Conservation (phyloP, 768 basidiomycete genomes). For the Omphalotus guepiniiformis region DNA sequence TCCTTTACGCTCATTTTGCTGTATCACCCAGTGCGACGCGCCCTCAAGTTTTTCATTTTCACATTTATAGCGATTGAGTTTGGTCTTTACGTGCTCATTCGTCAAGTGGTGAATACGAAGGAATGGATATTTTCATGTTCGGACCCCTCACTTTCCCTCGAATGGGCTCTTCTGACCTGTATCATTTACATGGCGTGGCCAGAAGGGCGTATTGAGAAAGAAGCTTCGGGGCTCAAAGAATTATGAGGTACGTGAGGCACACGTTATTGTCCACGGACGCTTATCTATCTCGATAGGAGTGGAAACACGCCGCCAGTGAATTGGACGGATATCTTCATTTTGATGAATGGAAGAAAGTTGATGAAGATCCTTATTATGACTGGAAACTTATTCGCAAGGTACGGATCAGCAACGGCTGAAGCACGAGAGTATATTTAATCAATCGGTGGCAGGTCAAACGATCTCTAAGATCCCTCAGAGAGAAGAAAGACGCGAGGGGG, state of each 20-base stretch:
- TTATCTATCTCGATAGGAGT: conserved; percentile 53
- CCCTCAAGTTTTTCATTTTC: conserved; percentile 72
- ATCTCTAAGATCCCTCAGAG: conserved; percentile 67
- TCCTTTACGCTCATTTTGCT: neutral
- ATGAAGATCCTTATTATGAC: conserved; percentile 90
- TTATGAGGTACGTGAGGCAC: conserved; percentile 53
- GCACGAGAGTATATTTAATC: neutral
- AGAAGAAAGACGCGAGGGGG: conserved; percentile 77
- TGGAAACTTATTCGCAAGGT: conserved; percentile 83
- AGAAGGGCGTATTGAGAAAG: conserved; percentile 73
- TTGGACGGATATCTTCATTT: conserved; percentile 84
- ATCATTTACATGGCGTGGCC: conserved; percentile 68
- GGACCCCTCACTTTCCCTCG: conserved; percentile 15
- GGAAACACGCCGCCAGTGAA: conserved; percentile 76
- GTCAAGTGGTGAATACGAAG: conserved; percentile 92
- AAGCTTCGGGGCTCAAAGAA: conserved; percentile 68
- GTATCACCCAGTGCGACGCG: neutral
- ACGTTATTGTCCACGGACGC: neutral
- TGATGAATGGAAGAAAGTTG: conserved; percentile 83
- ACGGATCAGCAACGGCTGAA: neutral
- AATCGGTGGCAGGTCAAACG: conserved; percentile 53
- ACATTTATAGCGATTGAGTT: conserved; percentile 82
- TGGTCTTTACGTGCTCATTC: conserved; percentile 77
- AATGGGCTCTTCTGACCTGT: neutral
- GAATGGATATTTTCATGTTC: conserved; percentile 90